Conservation (phyloP, 305 asterid species). For the Petunia hybrid region DNA sequence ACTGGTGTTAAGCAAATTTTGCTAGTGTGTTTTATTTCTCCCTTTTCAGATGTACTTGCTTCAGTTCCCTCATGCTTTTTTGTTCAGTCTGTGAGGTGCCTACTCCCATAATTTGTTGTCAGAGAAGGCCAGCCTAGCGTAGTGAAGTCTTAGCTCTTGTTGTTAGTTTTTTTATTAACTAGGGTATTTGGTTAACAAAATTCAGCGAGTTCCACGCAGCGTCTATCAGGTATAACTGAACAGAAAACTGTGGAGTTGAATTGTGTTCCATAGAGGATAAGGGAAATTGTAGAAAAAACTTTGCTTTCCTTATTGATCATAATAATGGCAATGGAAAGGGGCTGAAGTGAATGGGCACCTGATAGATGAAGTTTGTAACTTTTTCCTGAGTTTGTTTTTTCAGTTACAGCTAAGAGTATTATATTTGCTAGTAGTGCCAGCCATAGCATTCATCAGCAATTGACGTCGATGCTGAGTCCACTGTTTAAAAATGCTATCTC, state of each 20-base stretch:
- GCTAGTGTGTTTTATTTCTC: background rate
- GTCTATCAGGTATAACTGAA: slow-evolving; percentile 15
- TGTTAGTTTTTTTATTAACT: background rate
- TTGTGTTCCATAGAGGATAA: slow-evolving; percentile 11
- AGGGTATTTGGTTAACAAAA: background rate
- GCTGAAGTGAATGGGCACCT: background rate
- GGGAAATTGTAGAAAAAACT: background rate
- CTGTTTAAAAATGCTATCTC: background rate
- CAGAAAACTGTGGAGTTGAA: slow-evolving; percentile 10
- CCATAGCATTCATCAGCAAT: slow-evolving; percentile 20
- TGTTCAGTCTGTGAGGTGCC: slow-evolving; percentile 17
- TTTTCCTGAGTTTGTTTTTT: slow-evolving; percentile 9
- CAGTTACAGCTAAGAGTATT: slow-evolving; percentile 11
- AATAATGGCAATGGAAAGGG: background rate
- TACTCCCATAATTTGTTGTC: slow-evolving; percentile 16
- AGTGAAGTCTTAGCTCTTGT: slow-evolving; percentile 1
- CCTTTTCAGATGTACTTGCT: background rate
- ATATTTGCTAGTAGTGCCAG: slow-evolving; percentile 7
- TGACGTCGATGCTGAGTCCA: background rate
- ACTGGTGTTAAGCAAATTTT: background rate
- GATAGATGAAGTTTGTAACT: slow-evolving; percentile 11
- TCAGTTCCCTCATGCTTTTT: slow-evolving; percentile 20
- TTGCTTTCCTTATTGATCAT: background rate
- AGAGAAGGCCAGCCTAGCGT: slow-evolving; percentile 27
- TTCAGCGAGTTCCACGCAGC: too few relatives aligned